phyloP scores from a whole-genome alignment of 441 rosid species.

The Adansonia grandidieri region DNA sequence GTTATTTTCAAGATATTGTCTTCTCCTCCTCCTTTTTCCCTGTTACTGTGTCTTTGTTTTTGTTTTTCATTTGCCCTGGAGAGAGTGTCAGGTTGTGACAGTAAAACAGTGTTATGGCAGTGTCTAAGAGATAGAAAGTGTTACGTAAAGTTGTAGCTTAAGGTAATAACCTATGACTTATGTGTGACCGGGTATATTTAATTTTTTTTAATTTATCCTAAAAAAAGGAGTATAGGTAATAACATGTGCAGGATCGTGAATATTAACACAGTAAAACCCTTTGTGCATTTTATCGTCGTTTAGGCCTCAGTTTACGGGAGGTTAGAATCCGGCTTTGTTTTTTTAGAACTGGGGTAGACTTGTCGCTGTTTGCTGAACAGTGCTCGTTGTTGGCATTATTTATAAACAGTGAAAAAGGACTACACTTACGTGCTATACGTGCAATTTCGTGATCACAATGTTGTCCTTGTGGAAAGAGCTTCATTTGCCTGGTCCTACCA shows the following conservation, averaged over 20 bases:
- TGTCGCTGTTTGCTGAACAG: conserved; percentile 9
- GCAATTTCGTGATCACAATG: conserved; percentile 28
- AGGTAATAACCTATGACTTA: too few relatives aligned
- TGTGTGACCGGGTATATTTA: too few relatives aligned
- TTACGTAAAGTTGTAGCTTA: background rate
- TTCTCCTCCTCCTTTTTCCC: conserved; percentile 5
- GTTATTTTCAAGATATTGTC: conserved; percentile 26
- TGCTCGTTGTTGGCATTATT: conserved; percentile 27
- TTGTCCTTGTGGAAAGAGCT: conserved; percentile 17
- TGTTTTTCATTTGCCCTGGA: background rate
- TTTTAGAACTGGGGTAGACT: background rate
- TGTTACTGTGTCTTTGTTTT: conserved; percentile 26
- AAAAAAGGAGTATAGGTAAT: background rate
- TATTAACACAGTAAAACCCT: conserved; percentile 13
- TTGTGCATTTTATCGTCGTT: conserved; percentile 23
- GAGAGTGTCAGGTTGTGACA: conserved; percentile 41
- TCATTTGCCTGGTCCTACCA: conserved; percentile 21
- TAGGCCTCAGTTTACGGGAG: conserved; percentile 11
- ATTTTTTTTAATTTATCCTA: too few relatives aligned
- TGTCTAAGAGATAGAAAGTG: conserved; percentile 15
- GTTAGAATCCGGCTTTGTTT: conserved; percentile 32
- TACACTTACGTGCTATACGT: conserved; percentile 16
- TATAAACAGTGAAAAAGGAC: conserved; percentile 28
- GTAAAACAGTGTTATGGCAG: conserved; percentile 35
- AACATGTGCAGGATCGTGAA: conserved; percentile 24